Base-by-base conservation (phyloP, 2,329 filamentous ascomycete species). In the Aspergillus sp. region DNA sequence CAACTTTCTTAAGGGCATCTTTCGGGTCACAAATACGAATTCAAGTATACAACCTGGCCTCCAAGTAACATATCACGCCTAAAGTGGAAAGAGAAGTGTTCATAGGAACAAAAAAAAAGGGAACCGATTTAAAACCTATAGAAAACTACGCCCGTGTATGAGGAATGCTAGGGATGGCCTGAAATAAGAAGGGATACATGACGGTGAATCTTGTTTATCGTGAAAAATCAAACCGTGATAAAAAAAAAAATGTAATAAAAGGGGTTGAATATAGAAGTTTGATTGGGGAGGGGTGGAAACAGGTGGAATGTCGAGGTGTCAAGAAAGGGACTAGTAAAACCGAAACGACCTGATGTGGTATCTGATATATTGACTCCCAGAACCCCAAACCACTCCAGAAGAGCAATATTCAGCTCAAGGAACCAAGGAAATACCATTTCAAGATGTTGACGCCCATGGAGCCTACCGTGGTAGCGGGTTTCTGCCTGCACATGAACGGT, bases 181-280 rank as follows among this genome's bases (percentile, higher is more conserved):
- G 40, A 64, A 60, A 54, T 27, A 64, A 62, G 52, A 64, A 71
- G 73, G 73, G 69, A 67, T 78, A 78, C 76, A 78, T 77, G 76
- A 78, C 62, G 72, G 76, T 77, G 76, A 75, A 78, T 78, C 76
- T 77, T 75, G 66, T 73, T 73, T 76, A 76, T 76, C 76, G 69
- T 76, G 66, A 73, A 64, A 66, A 61, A 51, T 51, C 48, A 61
- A 58, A 58, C 46, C 55, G 46, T 35, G 55, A 57, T 17, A n/a
- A 21, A 21, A 21, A n/a, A n/a, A 7, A 54, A 41, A 31, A 31
- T 31, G 9, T 31, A 31, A 31, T 31, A 31, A 9, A 41, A 47
- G 23, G 35, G 52, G 7, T 27, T 7, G 43, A 37, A 31, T 47
- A 35, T 31, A 39, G 40, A 40, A 52, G 46, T 43, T 33, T 17